Evolutionary conservation across 2,329 filamentous ascomycete species (phyloP), one percentile per base, ranked within the genome.

Genomic region (Colletotrichum eremochloae): DNA sequence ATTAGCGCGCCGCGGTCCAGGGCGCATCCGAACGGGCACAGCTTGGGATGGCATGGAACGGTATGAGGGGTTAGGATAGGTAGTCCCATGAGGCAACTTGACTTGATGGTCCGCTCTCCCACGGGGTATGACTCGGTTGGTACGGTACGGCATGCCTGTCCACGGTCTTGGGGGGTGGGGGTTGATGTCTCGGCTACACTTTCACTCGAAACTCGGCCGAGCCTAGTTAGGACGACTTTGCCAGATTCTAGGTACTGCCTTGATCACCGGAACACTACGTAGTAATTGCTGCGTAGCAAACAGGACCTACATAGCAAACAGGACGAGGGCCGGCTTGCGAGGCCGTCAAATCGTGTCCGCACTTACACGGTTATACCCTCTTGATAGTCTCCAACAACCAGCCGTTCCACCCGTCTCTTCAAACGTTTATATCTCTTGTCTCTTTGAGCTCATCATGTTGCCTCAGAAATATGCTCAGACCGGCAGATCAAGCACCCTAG

Each of bases 1-100:
- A 42, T 53, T 68, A 58, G 68, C 53, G 53, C 58, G 20, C 18
- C 31, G 44, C 65, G 58, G 68, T 20, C 44, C 20, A 42, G 40
- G 20, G 58, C 31, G 29, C 42, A 57, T 58, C 63, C 57, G 63
- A 67, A 52, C 40, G 44, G 18, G 15, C n/a, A 29, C 56, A 24
- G 50, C 24, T 29, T 52, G 46, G 36, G n/a, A 55, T 36, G 48
- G 44, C 44, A 62, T 63, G 33, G 33, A 5, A 33, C 24, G 50
- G 50, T 14, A 55, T 57, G 55, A 33, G 6, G 11, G 29, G 40
- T 2, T 11, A 5, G n/a, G 33, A 18, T 20, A 8, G 24, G 48
- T 64, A 33, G 20, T 33, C 33, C 24, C 33, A 12, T 18, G 12
- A 55, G 48, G 36, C 29, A 44, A n/a, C 36, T 40, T 48, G 33